A percentile compares a stretch with the other conserved stretches of the same genome.
Evolutionary conservation across 129 eudicot genomes (phyloP).

Genomic region (Chrysanthemum seticuspe): DNA sequence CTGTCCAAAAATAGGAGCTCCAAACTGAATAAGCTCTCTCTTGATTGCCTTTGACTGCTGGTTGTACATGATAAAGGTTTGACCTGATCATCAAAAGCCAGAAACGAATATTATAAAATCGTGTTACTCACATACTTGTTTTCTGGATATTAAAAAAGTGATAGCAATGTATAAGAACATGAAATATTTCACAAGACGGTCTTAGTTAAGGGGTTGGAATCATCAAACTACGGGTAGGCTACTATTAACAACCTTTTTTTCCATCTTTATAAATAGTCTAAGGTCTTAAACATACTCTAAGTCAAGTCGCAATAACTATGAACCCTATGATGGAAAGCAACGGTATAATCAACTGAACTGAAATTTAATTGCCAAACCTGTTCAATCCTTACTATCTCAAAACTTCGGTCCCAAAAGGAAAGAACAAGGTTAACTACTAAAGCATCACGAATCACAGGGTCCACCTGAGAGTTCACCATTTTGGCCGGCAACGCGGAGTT

Average conservation of each 20-base stretch:
- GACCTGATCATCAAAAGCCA: constrained; percentile 49
- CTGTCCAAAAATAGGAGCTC: constrained; percentile 87
- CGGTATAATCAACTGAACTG: constrained; percentile 27
- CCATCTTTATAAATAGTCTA: not conserved
- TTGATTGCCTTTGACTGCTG: constrained; percentile 79
- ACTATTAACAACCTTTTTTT: constrained; percentile 1
- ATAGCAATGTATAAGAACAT: not conserved
- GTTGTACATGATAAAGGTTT: constrained; percentile 82
- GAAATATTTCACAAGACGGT: not conserved
- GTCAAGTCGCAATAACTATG: not conserved
- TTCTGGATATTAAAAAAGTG: not conserved
- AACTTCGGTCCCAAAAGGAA: constrained; percentile 74
- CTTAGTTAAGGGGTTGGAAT: not conserved
- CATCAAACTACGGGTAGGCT: not conserved
- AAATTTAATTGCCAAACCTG: constrained; percentile 70
- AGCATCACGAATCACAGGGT: constrained; percentile 91
- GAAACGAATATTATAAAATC: constrained; percentile 13
- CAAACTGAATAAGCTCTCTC: constrained; percentile 91
- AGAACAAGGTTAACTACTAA: constrained; percentile 70
- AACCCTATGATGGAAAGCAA: constrained; percentile 10
- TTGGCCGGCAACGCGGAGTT: constrained; percentile 90
- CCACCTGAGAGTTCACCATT: constrained; percentile 99
- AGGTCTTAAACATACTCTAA: constrained; percentile 10
- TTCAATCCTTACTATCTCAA: constrained; percentile 78
- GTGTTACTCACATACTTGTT: not conserved